Evolutionary conservation across 192 early-diverging fungal genomes (phyloP), one percentile per base, ranked within the genome.

Genomic region (Linnemannia zychae): DNA sequence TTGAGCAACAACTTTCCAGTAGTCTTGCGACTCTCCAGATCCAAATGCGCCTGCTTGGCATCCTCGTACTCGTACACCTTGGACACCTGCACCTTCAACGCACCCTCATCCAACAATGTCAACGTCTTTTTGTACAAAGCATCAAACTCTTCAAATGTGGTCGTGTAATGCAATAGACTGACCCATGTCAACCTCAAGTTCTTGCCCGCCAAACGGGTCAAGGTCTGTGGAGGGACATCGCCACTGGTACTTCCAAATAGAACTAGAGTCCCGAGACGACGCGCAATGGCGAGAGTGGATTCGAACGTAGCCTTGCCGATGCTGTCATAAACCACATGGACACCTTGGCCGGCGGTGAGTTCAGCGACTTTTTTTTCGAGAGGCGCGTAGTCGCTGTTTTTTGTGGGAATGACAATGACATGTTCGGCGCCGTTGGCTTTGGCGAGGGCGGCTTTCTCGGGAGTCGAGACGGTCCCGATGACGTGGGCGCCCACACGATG

Each of bases 241-340:
- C 97, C 97, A 44, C 94, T 95, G 7, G 95, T 93, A 82, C 96
- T 96, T 40, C 97, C 97, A 91, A 96, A 98, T 0, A 92, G 93
- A 53, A 97, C 89, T 79, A 97, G 73, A 46, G 87, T 88, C 18
- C 96, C 96, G 12, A 93, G 80, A 28, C 90, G 87, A 15, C 92
- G 85, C 50, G 92, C 67, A 24, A 89, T 92, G 9, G 88, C 77
- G 5, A 97, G 84, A 20, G 94, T 94, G 4, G 87, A 88, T 57
- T 94, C 92, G 76, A 95, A 98, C 0, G 97, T 97, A 13, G 91
- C 81, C 74, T 93, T 93, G 22, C 97, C 97, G 31, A 98, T 94
- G 38, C 96, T 95, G 75, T 98, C 97, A 75, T 91, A 96, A 34
- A 96, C 95, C 22, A 88, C 95, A 46, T 96, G 90, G 16, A 94